Base-by-base conservation (phyloP, 345 rosid genomes). In the Populus alba region DNA sequence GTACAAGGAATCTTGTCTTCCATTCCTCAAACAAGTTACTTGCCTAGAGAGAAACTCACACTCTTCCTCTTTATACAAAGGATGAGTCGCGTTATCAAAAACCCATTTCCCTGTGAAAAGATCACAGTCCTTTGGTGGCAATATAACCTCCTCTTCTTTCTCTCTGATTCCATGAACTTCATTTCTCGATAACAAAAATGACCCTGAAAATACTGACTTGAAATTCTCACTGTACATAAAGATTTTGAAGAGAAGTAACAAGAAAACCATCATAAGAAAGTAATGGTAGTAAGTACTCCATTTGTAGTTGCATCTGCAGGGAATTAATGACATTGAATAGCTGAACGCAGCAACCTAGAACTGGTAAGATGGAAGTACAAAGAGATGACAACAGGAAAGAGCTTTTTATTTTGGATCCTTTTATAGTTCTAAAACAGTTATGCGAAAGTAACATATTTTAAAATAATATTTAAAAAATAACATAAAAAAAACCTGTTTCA, bases 11-110 rank as follows among this genome's bases (percentile, higher is more conserved):
- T 82, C 81, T 45, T 10, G 69, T 8, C 84, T 78, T 22, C 84
- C 81, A 65, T 78, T 82, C 63, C 76, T 78, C 55, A 74, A 33
- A 59, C 81, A 82, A 75, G 84, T 78, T 22, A 82, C 84, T 70
- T 82, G 84, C 75, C 57, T 51, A 2, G 84, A 68, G 3, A 82
- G 75, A 66, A 78, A 82, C 65, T 71, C 70, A 31, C 85, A 82
- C 4, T 78, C 65, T 65, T 82, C 73, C 39, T 82, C 85, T 71
- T 33, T 82, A 55, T 82, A 82, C 37, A 78, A 33, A 38, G 73
- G 81, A 29, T 38, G 73, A 61, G 79, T 78, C n/a, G 23, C 27
- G 35, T 82, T 66, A 55, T 82, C 85, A 31, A 78, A 57, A 49
- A 78, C 79, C 85, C 85, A 78, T 27, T 75, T 55, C 25, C 85